phyloP scores from a whole-genome alignment of 2,329 filamentous ascomycete species.

The Nigrospora osmanthi region DNA sequence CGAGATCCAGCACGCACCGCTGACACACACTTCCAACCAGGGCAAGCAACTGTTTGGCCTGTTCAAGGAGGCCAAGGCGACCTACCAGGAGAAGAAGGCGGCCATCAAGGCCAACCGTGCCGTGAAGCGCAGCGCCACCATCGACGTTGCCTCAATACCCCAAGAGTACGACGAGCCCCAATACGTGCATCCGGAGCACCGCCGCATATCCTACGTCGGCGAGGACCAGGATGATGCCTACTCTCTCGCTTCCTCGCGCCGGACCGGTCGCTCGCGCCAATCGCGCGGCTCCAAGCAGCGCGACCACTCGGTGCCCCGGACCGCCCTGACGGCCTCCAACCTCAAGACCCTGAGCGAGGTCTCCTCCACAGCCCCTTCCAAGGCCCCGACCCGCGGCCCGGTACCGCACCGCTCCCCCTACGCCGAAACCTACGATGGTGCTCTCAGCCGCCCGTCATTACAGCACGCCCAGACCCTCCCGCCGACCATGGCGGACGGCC shows the following conservation, averaged over 20 bases:
- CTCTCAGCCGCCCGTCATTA: slow-evolving; percentile 29
- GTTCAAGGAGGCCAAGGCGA: slow-evolving; percentile 85
- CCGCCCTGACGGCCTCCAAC: slow-evolving; percentile 43
- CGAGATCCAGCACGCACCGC: too few species aligned
- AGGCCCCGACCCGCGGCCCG: slow-evolving; percentile 33
- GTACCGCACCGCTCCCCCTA: slow-evolving; percentile 28
- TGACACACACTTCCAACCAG: slow-evolving; percentile 31
- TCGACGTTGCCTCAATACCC: slow-evolving; percentile 26
- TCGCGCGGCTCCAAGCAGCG: slow-evolving; percentile 25
- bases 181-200: slow-evolving; percentile 10
- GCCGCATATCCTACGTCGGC: slow-evolving; percentile 12
- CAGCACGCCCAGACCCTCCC: slow-evolving; percentile 6
- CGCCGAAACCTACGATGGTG: slow-evolving; percentile 39
- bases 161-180: slow-evolving; percentile 21
- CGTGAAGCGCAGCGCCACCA: slow-evolving; percentile 55
- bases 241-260: slow-evolving; percentile 32
- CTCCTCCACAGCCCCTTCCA: slow-evolving; percentile 38
- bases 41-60: slow-evolving; percentile 85
- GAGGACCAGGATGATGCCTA: slow-evolving; percentile 18
- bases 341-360: slow-evolving; percentile 46
- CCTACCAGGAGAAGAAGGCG: slow-evolving; percentile 82
- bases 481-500: slow-evolving; percentile 3
- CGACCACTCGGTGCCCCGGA: slow-evolving; percentile 21
- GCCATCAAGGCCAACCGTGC: slow-evolving; percentile 61
- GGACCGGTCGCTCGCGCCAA: slow-evolving; percentile 29